Evolutionary conservation across 768 basidiomycete genomes (phyloP).

Genomic region (Hypholoma fasciculare): DNA sequence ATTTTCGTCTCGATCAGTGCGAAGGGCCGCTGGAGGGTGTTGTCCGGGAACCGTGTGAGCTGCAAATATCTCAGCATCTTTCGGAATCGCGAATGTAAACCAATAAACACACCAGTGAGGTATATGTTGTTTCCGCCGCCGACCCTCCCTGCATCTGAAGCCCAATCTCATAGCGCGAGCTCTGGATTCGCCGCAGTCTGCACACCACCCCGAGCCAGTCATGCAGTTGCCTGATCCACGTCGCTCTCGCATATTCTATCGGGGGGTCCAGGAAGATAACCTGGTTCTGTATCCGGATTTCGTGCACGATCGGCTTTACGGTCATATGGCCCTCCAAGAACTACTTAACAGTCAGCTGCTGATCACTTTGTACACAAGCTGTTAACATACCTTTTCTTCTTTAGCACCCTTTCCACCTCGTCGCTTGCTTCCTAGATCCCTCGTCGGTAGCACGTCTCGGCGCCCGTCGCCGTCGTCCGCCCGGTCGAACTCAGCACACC

Average conservation of each 20-base stretch:
- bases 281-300: constrained; percentile 97
- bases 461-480: constrained; percentile 65
- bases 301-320: constrained; percentile 87
- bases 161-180: constrained; percentile 96
- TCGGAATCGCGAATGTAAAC: not conserved
- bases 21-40: constrained; percentile 80
- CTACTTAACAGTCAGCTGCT: constrained; percentile 31
- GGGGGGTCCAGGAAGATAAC: constrained; percentile 99
- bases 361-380: constrained; percentile 8
- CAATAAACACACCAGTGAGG: constrained; percentile 62
- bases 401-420: constrained; percentile 69
- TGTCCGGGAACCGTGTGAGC: constrained; percentile 75
- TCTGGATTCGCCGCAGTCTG: constrained; percentile 83
- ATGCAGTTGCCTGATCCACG: constrained; percentile 24
- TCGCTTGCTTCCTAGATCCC: constrained; percentile 65
- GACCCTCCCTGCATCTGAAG: constrained; percentile 80
- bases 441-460: constrained; percentile 47
- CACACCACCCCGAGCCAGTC: constrained; percentile 74
- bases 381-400: constrained; percentile 69
- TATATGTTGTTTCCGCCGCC: constrained; percentile 74
- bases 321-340: constrained; percentile 72
- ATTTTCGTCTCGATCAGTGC: constrained; percentile 85
- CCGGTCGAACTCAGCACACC: constrained; percentile 87
- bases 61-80: constrained; percentile 27
- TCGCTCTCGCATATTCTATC: constrained; percentile 89